Base-by-base conservation (phyloP, 495 filamentous ascomycete genomes). In the Friedmanniomyces simplex region DNA sequence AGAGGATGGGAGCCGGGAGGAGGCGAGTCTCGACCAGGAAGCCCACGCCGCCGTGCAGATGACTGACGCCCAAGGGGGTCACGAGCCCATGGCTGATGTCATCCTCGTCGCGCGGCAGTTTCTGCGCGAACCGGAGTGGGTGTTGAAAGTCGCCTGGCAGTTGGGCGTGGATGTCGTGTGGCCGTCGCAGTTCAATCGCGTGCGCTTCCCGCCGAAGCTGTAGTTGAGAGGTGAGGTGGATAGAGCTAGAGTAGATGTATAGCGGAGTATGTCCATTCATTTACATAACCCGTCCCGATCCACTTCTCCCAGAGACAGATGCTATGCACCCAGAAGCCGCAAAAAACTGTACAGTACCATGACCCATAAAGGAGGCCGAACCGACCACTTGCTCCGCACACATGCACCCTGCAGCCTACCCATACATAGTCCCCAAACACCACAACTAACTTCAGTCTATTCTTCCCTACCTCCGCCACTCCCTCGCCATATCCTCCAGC, bases 101-200 rank as follows among this genome's bases (percentile, higher is more conserved):
- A 79, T 86, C n/a, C 65, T 88, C 7, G 68, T 83, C 4, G 85
- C 74, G 0, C 72, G 83, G 24, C 82, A 87, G 67, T 83, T 82
- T 57, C 62, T 87, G 63, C 73, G 82, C 22, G 83, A 87, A 63
- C 80, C 84, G 1, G 81, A 85, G 62, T 86, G 83, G 75, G 79
- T 84, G 45, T 59, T 84, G 21, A 77, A 72, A 37, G 74, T 77
- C 21, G 84, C 84, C 11, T 74, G 79, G 56, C 67, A 78, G 64
- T 60, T 88, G 20, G 80, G 77, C 22, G 80, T 87, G 0, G 62
- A 77, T 25, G 74, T 86, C 13, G 64, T 73, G 36, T 73, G 75
- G 69, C 76, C 82, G 3, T 61, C 50, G 25, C 85, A 88, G 66
- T 86, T 54, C 60, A 50, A 61, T 26, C 43, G 58, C 11, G 58